phyloP scores from a whole-genome alignment of 495 filamentous ascomycete genomes.

The Trichoderma asperelloides region DNA sequence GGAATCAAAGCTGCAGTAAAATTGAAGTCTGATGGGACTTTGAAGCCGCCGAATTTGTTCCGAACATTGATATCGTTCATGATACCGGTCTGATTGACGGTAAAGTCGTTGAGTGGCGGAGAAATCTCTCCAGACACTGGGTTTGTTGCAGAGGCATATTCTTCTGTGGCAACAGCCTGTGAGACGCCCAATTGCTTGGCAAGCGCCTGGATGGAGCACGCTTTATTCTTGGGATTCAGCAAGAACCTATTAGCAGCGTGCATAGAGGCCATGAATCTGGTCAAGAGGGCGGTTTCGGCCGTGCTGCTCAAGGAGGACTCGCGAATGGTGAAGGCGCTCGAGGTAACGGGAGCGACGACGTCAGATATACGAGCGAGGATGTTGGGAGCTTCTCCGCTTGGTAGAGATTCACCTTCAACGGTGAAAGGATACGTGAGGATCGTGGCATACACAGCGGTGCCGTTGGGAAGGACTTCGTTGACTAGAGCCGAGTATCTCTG shows the following conservation, averaged over 20 bases:
- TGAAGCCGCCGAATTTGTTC: constrained; percentile 23
- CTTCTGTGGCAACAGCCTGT: constrained; percentile 12
- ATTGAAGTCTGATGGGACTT: constrained; percentile 16
- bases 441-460: constrained; percentile 21
- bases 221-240: constrained; percentile 13
- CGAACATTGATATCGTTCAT: constrained; percentile 22
- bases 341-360: constrained; percentile 19
- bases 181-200: constrained; percentile 17
- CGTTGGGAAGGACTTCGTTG: constrained; percentile 19
- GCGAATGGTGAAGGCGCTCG: constrained; percentile 19
- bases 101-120: constrained; percentile 14
- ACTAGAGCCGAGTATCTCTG: constrained; percentile 18
- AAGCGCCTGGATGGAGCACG: constrained; percentile 17
- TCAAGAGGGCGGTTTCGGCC: constrained; percentile 11
- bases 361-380: constrained; percentile 19
- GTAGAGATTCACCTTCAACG: constrained; percentile 12
- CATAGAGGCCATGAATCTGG: constrained; percentile 24
- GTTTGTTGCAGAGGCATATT: constrained; percentile 18
- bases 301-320: constrained; percentile 13
- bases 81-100: constrained; percentile 19
- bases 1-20: constrained; percentile 21
- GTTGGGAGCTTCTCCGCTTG: constrained; percentile 14
- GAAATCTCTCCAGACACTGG: constrained; percentile 17
- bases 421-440: constrained; percentile 24
- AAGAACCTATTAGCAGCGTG: constrained; percentile 19